These are phyloP conservation scores for Ottelia alismoides DNA, from an alignment of 106 monocot species.

Conservation along the genomic window DNA sequence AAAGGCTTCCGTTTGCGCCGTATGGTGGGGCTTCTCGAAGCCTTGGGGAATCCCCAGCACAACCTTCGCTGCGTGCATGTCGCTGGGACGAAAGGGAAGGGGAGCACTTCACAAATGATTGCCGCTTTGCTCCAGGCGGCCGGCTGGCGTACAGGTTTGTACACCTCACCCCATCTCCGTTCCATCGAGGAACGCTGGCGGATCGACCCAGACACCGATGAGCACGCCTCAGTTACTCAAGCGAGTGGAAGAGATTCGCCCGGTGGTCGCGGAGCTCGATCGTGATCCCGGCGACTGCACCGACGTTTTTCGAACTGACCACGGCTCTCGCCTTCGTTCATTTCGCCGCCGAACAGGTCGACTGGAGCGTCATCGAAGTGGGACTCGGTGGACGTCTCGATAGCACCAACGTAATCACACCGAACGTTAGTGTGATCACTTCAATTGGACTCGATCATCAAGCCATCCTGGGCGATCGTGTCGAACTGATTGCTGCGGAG, in stretches of 20 bases:
- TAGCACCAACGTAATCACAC: conserved; percentile 12
- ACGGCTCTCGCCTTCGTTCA: neutral
- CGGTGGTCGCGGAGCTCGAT: neutral
- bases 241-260: neutral
- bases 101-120: neutral
- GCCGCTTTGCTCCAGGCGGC: neutral
- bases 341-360: conserved; percentile 5
- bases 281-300: neutral
- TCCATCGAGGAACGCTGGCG: neutral
- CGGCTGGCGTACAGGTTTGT: neutral
- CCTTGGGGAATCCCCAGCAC: neutral
- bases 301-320: neutral
- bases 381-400: conserved; percentile 14
- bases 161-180: neutral
- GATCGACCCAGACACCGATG: neutral
- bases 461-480: conserved; percentile 31
- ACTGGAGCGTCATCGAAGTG: conserved; percentile 13
- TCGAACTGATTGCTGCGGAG: conserved; percentile 65
- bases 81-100: neutral
- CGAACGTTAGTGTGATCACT: neutral
- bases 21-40: too few species aligned
- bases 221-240: neutral
- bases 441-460: neutral
- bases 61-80: neutral
- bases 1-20: neutral